Evolutionary conservation across 148 eudicot species (phyloP), one percentile per base, ranked within the genome.

Genomic region (Salicornia ramosissima): DNA sequence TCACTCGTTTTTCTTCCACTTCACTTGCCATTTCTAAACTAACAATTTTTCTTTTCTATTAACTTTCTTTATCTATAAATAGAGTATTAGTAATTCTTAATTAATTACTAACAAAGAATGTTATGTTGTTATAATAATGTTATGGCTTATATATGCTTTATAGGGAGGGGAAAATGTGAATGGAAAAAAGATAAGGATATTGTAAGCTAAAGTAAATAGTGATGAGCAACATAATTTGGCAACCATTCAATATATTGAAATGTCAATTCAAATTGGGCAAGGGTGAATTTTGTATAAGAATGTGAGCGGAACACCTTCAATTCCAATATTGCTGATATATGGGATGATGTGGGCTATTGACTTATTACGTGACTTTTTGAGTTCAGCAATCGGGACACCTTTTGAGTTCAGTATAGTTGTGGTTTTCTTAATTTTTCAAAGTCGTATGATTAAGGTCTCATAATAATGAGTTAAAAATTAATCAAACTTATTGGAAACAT

Each of bases 1-100:
- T 72, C 7, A 82, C 74, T 18, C 83, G 72, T 31, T 79, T 67
- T 3, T 68, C 56, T 8, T 50, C 69, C 11, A 62, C 34, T 54
- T 72, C 68, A 40, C 26, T 72, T 77, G 31, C 77, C 76, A 72
- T 72, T n/a, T 10, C 49, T 60, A 36, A 36, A 15, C 39, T 45
- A 8, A 9, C 14, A 9, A 28, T 55, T 31, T 55, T 26, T 26
- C 30, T 55, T 11, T 2, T 25, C 3, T 55, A 11, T 24, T 26
- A 55, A 28, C 0, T 4, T 40, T 4, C 2, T 58, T 4, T 14
- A 14, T 39, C 7, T 74, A 2, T 31, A 6, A 8, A 4, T 36
- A 8, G 40, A 36, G 4, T 36, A n/a, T n/a, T n/a, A n/a, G n/a
- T n/a, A n/a, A n/a, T n/a, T n/a, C n/a, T n/a, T n/a, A n/a, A n/a